Evolutionary conservation across 352 stramenopile genomes (phyloP), one percentile per base, ranked within the genome.

Genomic region (Globisporangium sylvaticum): DNA sequence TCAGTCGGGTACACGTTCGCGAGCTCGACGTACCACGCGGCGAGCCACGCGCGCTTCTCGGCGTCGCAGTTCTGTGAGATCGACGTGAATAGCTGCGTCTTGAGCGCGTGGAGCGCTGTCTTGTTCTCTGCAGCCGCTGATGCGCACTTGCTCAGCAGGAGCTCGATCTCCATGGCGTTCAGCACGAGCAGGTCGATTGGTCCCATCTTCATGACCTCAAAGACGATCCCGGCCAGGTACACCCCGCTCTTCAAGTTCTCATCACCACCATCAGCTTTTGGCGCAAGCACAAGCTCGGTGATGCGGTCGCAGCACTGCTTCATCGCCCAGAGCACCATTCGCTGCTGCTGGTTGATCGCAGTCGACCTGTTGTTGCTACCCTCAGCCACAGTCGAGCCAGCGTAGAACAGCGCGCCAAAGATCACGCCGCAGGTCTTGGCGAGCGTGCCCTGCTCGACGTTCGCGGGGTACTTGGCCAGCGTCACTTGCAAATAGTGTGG

Each of bases 201-300:
- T 4, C 70, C 65, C 69, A 90, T 86, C 63, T 90, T 90, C 62
- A 83, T 68, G n/a, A 88, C 65, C 31, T 90, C 82, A 62, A 86
- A 77, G 37, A 89, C 68, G 55, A 90, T 60, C 1, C 77, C 77
- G 1, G 76, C 71, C 6, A 90, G 63, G 53, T 87, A 86, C 14
- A 90, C n/a, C 8, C 74, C 78, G 53, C 60, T 71, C 29, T 53
- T 46, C 14, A 57, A 55, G 46, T 27, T 27, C 6, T 29, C 46
- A 14, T 15, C 20, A 55, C 31, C 29, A 25, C 18, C 10, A 12
- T 31, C 48, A 31, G 8, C 22, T 52, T 25, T 20, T 65, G 8
- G 18, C n/a, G 31, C 25, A 2, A 88, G 67, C 20, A 68, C 25
- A n/a, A 89, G 58, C 39, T 76, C 58, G 8, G 65, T 65, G 12